These are phyloP conservation scores for Hapsidospora chrysogenum DNA, from an alignment of 495 filamentous ascomycete genomes.

Conservation along the genomic window DNA sequence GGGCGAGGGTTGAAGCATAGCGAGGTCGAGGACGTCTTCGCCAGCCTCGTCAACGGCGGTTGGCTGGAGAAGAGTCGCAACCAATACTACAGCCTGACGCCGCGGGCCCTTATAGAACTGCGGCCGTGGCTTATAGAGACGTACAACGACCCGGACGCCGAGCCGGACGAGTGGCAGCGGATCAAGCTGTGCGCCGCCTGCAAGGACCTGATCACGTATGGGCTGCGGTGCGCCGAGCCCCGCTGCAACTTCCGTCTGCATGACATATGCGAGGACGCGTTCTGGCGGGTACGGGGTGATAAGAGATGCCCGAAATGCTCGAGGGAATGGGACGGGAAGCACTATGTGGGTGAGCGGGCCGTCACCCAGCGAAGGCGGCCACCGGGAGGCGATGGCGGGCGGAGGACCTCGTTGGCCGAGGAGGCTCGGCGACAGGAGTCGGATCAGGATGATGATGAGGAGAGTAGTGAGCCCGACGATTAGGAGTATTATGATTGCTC, in stretches of 20 bases:
- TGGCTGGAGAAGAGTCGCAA: conserved; percentile 64
- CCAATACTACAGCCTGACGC: conserved; percentile 57
- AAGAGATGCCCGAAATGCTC: conserved; percentile 62
- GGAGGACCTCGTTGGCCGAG: conserved; percentile 14
- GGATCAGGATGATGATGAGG: conserved; percentile 10
- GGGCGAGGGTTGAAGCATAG: conserved; percentile 47
- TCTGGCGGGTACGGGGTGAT: conserved; percentile 43
- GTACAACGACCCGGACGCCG: conserved; percentile 58
- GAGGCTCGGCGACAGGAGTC: conserved; percentile 9
- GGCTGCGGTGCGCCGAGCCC: conserved; percentile 59
- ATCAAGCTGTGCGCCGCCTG: conserved; percentile 85
- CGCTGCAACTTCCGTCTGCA: conserved; percentile 60
- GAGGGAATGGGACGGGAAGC: conserved; percentile 51
- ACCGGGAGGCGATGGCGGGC: conserved; percentile 9
- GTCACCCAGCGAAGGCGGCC: conserved; percentile 24
- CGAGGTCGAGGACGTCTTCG: conserved; percentile 59
- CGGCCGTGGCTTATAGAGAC: conserved; percentile 61
- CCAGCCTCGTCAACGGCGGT: conserved; percentile 53
- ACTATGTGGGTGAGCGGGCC: conserved; percentile 72
- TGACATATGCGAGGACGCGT: conserved; percentile 54
- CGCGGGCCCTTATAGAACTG: conserved; percentile 73
- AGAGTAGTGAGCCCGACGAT: too few relatives aligned
- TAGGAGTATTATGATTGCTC: conserved; percentile 3
- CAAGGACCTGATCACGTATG: conserved; percentile 77
- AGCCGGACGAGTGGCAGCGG: conserved; percentile 38